Conservation (phyloP, 2,329 filamentous ascomycete species). For the Chlorencoelia australis region DNA sequence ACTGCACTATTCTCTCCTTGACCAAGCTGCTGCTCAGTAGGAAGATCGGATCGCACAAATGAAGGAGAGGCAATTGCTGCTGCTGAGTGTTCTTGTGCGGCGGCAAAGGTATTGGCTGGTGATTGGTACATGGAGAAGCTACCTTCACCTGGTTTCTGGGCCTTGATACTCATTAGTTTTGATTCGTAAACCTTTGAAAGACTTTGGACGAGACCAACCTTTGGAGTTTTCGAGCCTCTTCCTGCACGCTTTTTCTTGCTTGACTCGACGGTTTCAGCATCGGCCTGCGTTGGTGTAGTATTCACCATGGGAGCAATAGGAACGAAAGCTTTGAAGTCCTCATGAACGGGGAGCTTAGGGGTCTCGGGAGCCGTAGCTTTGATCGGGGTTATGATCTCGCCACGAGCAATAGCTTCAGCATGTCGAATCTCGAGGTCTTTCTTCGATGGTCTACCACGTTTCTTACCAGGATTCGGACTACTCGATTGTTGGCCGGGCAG, state of each 20-base stretch:
- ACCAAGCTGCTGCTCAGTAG: neutral
- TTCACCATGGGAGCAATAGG: slow-evolving; percentile 6
- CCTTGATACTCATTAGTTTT: slow-evolving; percentile 4
- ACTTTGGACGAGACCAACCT: slow-evolving; percentile 10
- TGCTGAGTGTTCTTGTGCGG: neutral
- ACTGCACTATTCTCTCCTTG: neutral
- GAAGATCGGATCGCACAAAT: too few species aligned
- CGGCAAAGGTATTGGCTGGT: neutral
- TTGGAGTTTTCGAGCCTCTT: slow-evolving; percentile 11
- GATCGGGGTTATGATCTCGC: slow-evolving; percentile 20
- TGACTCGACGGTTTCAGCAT: slow-evolving; percentile 7
- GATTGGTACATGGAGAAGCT: slow-evolving; percentile 11
- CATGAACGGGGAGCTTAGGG: too few species aligned
- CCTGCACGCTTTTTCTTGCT: slow-evolving; percentile 15
- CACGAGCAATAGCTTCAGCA: slow-evolving; percentile 19
- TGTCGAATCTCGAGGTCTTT: slow-evolving; percentile 21
- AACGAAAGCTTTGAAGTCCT: neutral
- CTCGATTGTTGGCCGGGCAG: slow-evolving; percentile 5
- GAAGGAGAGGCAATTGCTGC: too few species aligned
- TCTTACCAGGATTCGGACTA: too few species aligned
- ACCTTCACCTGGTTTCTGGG: slow-evolving; percentile 14
- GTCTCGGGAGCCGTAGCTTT: slow-evolving; percentile 3
- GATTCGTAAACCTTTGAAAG: too few species aligned
- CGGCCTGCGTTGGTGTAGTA: neutral
- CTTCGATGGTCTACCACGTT: slow-evolving; percentile 25